A percentile compares a stretch with the other conserved stretches of the same genome.
These are phyloP conservation scores for Beauveria sp. DNA, from an alignment of 2,329 filamentous ascomycete genomes.

Conservation along the genomic window DNA sequence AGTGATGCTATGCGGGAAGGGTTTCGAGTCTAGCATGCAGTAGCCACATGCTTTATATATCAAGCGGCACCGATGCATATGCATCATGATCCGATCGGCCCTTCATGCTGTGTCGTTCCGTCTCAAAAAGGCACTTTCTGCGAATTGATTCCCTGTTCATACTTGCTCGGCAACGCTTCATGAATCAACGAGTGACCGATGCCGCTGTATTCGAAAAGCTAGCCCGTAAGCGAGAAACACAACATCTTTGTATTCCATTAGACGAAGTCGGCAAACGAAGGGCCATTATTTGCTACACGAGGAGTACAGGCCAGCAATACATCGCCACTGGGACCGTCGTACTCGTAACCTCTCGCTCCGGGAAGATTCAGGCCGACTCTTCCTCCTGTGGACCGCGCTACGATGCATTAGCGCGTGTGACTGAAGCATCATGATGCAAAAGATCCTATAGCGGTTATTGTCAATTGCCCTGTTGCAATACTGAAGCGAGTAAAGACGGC, in stretches of 20 bases:
- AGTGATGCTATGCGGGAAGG: background rate
- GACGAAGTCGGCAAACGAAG: background rate
- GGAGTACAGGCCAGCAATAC: background rate
- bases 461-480: background rate
- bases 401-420: slow-evolving; percentile 1
- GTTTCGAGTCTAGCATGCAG: background rate
- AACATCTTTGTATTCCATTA: background rate
- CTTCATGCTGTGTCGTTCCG: background rate
- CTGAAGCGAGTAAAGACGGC: background rate
- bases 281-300: background rate
- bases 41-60: background rate
- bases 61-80: background rate
- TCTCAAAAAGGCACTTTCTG: background rate
- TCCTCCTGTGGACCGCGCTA: background rate
- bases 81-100: background rate
- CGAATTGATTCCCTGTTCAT: background rate
- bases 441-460: background rate
- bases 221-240: background rate
- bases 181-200: background rate
- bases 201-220: background rate
- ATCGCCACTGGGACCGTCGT: background rate
- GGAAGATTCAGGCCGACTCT: background rate
- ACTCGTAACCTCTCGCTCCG: background rate
- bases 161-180: background rate
- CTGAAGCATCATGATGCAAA: background rate